Conservation (phyloP, 1,284 basidiomycete species). For the Inonotus obliquus region DNA sequence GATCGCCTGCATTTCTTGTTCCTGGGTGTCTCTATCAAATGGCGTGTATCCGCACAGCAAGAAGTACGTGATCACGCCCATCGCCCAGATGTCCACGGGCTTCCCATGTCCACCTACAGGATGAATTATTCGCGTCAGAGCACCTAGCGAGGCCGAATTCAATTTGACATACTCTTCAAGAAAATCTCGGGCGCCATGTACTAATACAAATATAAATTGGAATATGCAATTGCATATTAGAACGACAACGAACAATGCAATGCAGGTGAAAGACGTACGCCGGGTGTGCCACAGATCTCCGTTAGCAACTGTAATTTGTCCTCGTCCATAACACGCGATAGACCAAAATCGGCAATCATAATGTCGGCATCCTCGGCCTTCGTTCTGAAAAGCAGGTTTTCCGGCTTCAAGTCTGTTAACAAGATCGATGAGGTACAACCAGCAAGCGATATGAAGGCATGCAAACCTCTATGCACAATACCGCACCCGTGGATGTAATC, state of each 20-base stretch:
- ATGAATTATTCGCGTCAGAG: neutral
- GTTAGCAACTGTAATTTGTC: conserved; percentile 86
- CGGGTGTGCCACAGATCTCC: conserved; percentile 93
- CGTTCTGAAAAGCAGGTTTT: conserved; percentile 93
- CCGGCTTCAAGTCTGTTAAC: conserved; percentile 84
- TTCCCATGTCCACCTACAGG: conserved; percentile 82
- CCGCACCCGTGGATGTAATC: conserved; percentile 90
- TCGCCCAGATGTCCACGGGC: conserved; percentile 96
- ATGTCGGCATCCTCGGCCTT: conserved; percentile 90
- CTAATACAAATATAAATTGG: conserved; percentile 31
- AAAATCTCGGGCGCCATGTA: conserved; percentile 99
- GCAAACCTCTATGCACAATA: conserved; percentile 89
- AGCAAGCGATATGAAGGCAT: conserved; percentile 19
- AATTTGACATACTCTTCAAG: conserved; percentile 66
- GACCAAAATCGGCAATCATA: conserved; percentile 96
- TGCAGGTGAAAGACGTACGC: conserved; percentile 37
- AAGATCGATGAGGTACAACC: neutral
- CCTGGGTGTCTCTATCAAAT: conserved; percentile 87
- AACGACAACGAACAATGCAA: neutral
- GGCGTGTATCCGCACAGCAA: conserved; percentile 92
- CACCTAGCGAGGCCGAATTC: conserved; percentile 14
- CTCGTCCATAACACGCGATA: conserved; percentile 86
- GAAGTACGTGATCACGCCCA: conserved; percentile 96
- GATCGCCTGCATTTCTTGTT: conserved; percentile 91
- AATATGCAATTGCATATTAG: conserved; percentile 9